Base-by-base conservation (phyloP, 2,329 filamentous ascomycete species). In the Cladosporium cucumerinum region DNA sequence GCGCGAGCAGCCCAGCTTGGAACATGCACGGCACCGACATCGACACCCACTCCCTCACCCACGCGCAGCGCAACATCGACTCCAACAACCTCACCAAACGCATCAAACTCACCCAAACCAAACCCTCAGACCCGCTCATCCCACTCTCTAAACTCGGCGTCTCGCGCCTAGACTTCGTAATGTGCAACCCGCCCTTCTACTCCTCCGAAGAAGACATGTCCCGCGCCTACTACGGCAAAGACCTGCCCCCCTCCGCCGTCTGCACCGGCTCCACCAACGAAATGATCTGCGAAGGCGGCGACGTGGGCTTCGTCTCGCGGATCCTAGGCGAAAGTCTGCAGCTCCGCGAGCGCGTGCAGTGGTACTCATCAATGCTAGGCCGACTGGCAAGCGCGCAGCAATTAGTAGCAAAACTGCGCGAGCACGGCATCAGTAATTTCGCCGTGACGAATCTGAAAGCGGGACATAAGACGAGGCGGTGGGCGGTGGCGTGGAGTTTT, bases 181-280 rank as follows among this genome's bases (percentile, higher is more conserved):
- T 98, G 87, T 94, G 90, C 68, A 99, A 99, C 70, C 95, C 95
- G 0, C 95, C 95, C 0, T 99, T 99, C 79, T 98, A 97, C 80
- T 77, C 82, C n/a, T 93, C 91, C 0, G 79, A 84, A 3, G 78
- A 83, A 5, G 92, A 96, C 59, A 85, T 97, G 77, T 69, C 84
- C 3, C 78, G 81, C 4, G 89, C 89, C 1, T 74, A 78, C 30
- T 67, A 67, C 18, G 89, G 91, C 0, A 76, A 83, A 43, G 82
- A 84, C 0, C 87, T 87, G 0, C 90, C 93, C 0, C 86, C 86
- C 64, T 71, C 70, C 14, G 89, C 90, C 0, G 87, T 89, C 57
- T 88, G 86, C 71, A 96, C 93, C 0, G 95, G 94, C 7, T 85
- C 90, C 0, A 83, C 86, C 0, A 82, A 88, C 1, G 95, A 99